Base-by-base conservation (phyloP, 768 basidiomycete genomes). In the Hemileccinum rubropunctum region DNA sequence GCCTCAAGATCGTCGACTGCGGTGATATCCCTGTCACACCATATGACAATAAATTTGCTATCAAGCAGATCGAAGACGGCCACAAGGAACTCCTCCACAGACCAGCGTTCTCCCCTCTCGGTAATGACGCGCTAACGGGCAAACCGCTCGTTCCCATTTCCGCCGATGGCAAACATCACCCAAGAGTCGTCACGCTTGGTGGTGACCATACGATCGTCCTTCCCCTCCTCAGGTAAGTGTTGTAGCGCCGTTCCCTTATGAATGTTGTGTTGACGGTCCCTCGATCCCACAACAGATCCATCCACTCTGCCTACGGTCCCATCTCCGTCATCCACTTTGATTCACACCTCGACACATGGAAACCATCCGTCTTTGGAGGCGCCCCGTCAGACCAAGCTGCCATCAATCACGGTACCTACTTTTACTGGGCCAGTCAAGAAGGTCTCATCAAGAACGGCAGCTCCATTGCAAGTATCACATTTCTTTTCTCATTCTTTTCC, bases 351-450 rank as follows among this genome's bases (percentile, higher is more conserved):
- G 85, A 88, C 60, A 88, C 85, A 11, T 88, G 86, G 86, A 86
- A 84, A 59, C 84, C 86, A 4, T 73, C 78, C 28, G 82, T 86
- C 10, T 88, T 88, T 60, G 87, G 87, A 20, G 85, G 84, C 10
- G 82, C 86, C 3, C 86, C 84, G 4, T 84, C 84, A 23, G 74
- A 76, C 1, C 83, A 84, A 50, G 86, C 85, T 0, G 82, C 83
- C 18, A 83, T 94, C 55, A 92, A 88, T 52, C 91, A 94, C 52
- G 91, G 91, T 12, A 91, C 88, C 3, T 93, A 92, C 72, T 94
- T 94, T 68, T 93, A 90, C 70, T 88, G 88, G 79, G 92, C 92
- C 0, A 83, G 82, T 52, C 79, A 86, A 58, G 88, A 91, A 60
- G 91, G 91, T 3, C 72, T 91, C 38, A 84, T 95, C 54, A 76